Evolutionary conservation across 805 yeast species (phyloP).

Genomic region (Komagataella pseudopastoris): DNA sequence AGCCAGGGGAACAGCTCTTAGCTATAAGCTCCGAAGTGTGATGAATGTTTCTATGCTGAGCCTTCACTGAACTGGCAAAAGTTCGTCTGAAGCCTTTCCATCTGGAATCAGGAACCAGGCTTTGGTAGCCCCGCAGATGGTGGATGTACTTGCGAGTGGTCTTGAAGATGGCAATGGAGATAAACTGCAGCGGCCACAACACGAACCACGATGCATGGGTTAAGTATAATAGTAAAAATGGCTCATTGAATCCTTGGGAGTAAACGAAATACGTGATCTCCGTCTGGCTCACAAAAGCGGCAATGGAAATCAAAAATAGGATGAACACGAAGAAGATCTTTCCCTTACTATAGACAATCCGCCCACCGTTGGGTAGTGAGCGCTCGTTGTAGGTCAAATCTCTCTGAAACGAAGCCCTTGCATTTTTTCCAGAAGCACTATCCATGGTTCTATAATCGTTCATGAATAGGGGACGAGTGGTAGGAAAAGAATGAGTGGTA

Average conservation of each 20-base stretch:
- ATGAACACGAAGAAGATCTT: constrained; percentile 30
- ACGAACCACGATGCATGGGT: constrained; percentile 75
- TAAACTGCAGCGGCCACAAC: constrained; percentile 58
- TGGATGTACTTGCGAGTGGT: constrained; percentile 17
- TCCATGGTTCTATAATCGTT: neutral
- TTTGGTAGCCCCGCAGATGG: constrained; percentile 7
- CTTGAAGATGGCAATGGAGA: constrained; percentile 32
- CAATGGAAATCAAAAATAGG: constrained; percentile 33
- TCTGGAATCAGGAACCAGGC: constrained; percentile 2
- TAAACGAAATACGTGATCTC: constrained; percentile 67
- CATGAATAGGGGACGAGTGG: neutral
- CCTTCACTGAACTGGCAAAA: constrained; percentile 21
- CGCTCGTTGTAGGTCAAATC: neutral
- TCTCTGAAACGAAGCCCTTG: neutral
- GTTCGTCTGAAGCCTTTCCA: constrained; percentile 19
- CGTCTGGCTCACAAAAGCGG: constrained; percentile 66
- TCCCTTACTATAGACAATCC: constrained; percentile 1
- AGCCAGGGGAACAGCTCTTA: constrained; percentile 13
- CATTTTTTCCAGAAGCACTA: neutral
- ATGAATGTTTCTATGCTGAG: constrained; percentile 27
- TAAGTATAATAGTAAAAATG: constrained; percentile 46
- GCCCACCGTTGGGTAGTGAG: neutral
- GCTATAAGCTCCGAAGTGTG: constrained; percentile 22
- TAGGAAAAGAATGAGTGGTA: neutral
- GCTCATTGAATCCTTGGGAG: constrained; percentile 46